A percentile compares a stretch with the other conserved stretches of the same genome.
Evolutionary conservation across 495 filamentous ascomycete species (phyloP).

Genomic region (Penicillium arizonense): DNA sequence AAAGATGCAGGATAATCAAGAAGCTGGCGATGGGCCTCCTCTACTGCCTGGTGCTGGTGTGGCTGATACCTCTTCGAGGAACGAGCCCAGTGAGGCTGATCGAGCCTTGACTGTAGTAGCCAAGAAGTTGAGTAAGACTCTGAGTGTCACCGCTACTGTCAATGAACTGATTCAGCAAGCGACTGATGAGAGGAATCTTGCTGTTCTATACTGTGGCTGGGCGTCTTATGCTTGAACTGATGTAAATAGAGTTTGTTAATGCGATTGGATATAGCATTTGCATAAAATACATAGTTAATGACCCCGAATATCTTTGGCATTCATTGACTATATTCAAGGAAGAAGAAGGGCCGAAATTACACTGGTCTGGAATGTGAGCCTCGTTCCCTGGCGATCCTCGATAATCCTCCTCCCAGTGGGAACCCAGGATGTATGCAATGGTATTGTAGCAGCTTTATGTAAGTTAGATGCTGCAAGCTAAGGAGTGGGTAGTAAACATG

Average conservation of each 20-base stretch:
- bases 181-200: constrained; percentile 88
- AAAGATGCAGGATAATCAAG: constrained; percentile 66
- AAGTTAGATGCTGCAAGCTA: too few relatives aligned
- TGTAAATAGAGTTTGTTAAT: not conserved
- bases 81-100: constrained; percentile 89
- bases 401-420: too few relatives aligned
- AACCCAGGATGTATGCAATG: too few relatives aligned
- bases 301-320: too few relatives aligned
- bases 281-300: not conserved
- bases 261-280: not conserved
- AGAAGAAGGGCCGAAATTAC: too few relatives aligned
- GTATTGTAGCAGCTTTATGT: too few relatives aligned
- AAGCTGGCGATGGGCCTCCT: constrained; percentile 43
- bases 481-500: too few relatives aligned
- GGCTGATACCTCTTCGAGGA: constrained; percentile 46
- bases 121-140: constrained; percentile 89
- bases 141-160: constrained; percentile 92
- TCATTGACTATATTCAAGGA: too few relatives aligned
- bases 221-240: constrained; percentile 1
- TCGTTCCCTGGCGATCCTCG: too few relatives aligned
- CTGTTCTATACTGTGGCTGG: constrained; percentile 77
- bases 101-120: constrained; percentile 86
- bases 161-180: constrained; percentile 97
- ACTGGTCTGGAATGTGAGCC: too few relatives aligned
- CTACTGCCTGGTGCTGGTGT: constrained; percentile 30